A percentile compares a stretch with the other conserved stretches of the same genome.
Conservation (phyloP, 2,329 filamentous ascomycete genomes). For the Penicillium olsonii region DNA sequence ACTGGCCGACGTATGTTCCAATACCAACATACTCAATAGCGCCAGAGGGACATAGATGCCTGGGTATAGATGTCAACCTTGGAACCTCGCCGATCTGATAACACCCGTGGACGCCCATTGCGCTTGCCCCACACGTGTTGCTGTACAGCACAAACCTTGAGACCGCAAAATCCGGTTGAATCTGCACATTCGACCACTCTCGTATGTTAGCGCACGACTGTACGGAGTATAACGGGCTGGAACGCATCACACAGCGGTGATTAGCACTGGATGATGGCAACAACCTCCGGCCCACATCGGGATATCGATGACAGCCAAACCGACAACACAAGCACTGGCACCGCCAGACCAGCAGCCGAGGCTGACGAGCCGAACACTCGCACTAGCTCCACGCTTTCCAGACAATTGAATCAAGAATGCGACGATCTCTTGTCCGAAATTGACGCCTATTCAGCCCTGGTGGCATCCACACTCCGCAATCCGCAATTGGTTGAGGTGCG, state of each 20-base stretch:
- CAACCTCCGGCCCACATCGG: not conserved
- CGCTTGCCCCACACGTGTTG: no score
- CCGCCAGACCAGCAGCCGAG: not conserved
- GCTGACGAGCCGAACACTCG: not conserved
- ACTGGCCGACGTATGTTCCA: no score
- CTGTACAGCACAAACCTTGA: no score
- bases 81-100: no score
- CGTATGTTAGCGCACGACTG: not conserved
- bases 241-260: not conserved
- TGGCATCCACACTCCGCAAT: constrained; percentile 44
- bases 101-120: no score
- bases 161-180: no score
- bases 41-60: no score
- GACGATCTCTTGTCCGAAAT: constrained; percentile 48
- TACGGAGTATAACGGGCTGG: not conserved
- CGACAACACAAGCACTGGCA: constrained; percentile 3
- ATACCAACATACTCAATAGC: no score
- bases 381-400: constrained; percentile 26
- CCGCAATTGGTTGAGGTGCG: constrained; percentile 53
- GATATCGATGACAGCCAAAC: constrained; percentile 1
- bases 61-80: no score
- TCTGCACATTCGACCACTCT: no score
- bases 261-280: constrained; percentile 1
- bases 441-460: constrained; percentile 45
- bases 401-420: constrained; percentile 41